A percentile compares a stretch with the other conserved stretches of the same genome.
phyloP scores from a whole-genome alignment of 495 filamentous ascomycete species.

The Elaphomyces granulatus region DNA sequence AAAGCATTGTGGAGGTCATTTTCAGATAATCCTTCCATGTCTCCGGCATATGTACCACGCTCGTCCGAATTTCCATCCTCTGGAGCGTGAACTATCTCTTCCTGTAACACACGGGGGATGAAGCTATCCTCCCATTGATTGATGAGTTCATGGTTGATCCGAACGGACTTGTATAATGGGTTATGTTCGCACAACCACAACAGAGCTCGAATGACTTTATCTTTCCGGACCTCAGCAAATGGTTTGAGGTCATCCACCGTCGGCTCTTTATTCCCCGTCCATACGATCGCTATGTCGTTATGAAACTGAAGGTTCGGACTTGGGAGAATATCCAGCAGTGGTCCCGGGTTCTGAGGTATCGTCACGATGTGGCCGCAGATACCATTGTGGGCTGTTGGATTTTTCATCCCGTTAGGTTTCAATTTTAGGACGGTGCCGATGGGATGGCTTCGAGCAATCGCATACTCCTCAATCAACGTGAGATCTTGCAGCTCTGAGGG shows the following conservation, averaged over 20 bases:
- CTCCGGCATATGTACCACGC: constrained; percentile 5
- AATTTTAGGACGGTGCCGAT: constrained; percentile 1
- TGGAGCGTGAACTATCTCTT: neutral
- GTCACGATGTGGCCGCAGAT: constrained; percentile 7
- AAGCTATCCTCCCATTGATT: neutral
- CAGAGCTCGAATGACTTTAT: constrained; percentile 5
- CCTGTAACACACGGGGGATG: neutral
- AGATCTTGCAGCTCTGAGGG: constrained; percentile 3
- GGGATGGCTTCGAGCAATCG: constrained; percentile 1
- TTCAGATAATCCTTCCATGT: constrained; percentile 2
- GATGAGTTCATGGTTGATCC: neutral
- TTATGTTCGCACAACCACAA: constrained; percentile 5
- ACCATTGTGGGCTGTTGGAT: constrained; percentile 1
- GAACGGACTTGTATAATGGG: constrained; percentile 1
- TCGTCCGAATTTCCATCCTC: neutral
- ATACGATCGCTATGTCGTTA: neutral
- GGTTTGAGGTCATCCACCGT: neutral
- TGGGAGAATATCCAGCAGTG: constrained; percentile 7
- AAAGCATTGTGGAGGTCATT: constrained; percentile 3
- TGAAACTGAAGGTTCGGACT: constrained; percentile 1
- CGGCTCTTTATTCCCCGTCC: neutral
- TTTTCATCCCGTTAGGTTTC: neutral
- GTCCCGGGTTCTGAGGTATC: constrained; percentile 6
- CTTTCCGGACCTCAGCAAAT: constrained; percentile 4
- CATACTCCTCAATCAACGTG: neutral